A percentile compares a stretch with the other conserved stretches of the same genome.
phyloP scores from a whole-genome alignment of 495 filamentous ascomycete species.

The Aspergillus avenaceus region DNA sequence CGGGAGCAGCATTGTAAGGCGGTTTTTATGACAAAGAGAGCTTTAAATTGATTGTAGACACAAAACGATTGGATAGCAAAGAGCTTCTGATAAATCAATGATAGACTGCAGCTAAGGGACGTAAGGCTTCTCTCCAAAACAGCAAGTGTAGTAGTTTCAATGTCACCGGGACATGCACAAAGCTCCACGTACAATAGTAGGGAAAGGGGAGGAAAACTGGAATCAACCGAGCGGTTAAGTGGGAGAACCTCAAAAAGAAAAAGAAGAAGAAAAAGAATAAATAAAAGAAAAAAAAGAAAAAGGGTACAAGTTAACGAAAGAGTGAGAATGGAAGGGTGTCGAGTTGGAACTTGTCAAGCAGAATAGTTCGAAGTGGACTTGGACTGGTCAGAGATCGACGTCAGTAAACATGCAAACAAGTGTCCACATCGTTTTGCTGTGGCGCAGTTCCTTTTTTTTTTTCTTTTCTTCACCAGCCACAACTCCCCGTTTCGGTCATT shows the following conservation, averaged over 20 bases:
- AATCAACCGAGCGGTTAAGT: constrained; percentile 1
- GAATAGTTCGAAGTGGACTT: no score
- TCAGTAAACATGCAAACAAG: constrained; percentile 12
- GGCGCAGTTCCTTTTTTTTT: constrained; percentile 22
- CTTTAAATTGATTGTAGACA: constrained; percentile 2
- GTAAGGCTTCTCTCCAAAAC: background rate
- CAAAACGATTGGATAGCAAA: constrained; percentile 12
- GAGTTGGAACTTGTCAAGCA: no score
- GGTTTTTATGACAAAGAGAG: background rate
- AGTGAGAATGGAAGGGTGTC: no score
- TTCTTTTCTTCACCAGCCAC: constrained; percentile 26
- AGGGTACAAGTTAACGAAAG: no score
- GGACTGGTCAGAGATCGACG: constrained; percentile 16
- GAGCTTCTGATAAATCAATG: constrained; percentile 4
- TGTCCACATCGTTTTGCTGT: constrained; percentile 32
- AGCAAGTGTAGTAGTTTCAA: constrained; percentile 4
- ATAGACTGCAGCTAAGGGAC: constrained; percentile 14
- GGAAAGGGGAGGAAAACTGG: constrained; percentile 4
- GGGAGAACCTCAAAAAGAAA: background rate
- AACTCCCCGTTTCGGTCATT: background rate
- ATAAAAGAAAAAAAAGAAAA: constrained; percentile 19
- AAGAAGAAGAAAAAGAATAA: constrained; percentile 11
- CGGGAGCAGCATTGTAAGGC: constrained; percentile 33
- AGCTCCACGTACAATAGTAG: constrained; percentile 15
- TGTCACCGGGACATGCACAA: constrained; percentile 31